Evolutionary conservation across 257 asterid species (phyloP).

Genomic region (Solanum pimpinellifolium): DNA sequence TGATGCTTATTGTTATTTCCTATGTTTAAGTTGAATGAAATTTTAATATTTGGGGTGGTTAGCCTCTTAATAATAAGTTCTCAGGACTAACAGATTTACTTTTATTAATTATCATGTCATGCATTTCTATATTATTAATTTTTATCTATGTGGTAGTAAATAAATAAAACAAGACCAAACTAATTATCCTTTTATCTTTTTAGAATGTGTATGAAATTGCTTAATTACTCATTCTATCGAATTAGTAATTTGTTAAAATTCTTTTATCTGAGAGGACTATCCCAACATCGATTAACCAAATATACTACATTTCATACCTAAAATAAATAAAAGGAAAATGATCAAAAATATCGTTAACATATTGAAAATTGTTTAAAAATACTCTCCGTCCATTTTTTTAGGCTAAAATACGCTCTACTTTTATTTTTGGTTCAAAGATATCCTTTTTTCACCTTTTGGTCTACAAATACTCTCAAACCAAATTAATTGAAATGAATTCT

Average conservation of each 20-base stretch:
- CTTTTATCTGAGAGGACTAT: not conserved
- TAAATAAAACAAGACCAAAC: not conserved
- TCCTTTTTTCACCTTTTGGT: no score
- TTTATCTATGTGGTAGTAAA: not conserved
- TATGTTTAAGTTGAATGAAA: not conserved
- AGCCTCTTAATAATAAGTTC: not conserved
- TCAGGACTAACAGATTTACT: not conserved
- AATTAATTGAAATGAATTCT: no score
- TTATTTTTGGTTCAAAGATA: no score
- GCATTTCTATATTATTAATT: not conserved
- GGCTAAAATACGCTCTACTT: no score
- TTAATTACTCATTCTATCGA: no score
- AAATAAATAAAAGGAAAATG: not conserved
- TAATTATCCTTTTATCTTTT: not conserved
- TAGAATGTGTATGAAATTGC: not conserved
- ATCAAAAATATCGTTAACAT: no score
- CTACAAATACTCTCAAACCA: no score
- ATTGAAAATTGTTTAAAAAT: no score
- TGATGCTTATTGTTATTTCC: not conserved
- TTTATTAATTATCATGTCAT: not conserved
- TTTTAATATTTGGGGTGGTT: not conserved
- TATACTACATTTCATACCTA: not conserved
- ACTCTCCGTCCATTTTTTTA: no score
- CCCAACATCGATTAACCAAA: no score
- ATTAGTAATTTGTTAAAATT: not conserved